Conservation (phyloP, 371 early-diverging fungal species). For the Syncephalastrum sp. region DNA sequence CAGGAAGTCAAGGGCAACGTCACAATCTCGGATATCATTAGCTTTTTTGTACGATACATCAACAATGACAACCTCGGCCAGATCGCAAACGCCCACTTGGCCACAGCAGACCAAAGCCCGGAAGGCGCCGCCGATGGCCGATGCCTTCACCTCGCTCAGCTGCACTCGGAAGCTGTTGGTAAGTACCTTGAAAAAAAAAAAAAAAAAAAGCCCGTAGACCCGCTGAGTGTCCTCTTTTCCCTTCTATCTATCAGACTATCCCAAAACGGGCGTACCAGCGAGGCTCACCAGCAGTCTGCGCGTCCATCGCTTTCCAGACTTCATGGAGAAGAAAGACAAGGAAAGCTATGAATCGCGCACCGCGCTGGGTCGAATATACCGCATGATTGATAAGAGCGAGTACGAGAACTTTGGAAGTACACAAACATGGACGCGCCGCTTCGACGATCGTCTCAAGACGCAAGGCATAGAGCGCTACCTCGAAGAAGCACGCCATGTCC, state of each 20-base stretch:
- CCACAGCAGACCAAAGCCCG: constrained; percentile 53
- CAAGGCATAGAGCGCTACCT: constrained; percentile 59
- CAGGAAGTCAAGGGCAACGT: constrained; percentile 32
- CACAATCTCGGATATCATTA: constrained; percentile 50
- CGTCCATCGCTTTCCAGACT: constrained; percentile 68
- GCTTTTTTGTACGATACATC: constrained; percentile 77
- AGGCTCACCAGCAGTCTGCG: constrained; percentile 37
- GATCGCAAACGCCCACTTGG: constrained; percentile 77
- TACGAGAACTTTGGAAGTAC: constrained; percentile 30
- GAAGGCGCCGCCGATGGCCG: constrained; percentile 47
- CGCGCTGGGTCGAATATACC: constrained; percentile 63
- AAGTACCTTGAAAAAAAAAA: constrained; percentile 12
- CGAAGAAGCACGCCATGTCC: constrained; percentile 44
- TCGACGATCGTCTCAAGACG: constrained; percentile 44
- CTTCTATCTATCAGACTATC: constrained; percentile 23
- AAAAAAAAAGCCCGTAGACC: too few species aligned
- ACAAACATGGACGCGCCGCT: too few species aligned
- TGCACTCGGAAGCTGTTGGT: constrained; percentile 57
- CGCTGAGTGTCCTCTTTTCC: too few species aligned
- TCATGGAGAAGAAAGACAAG: constrained; percentile 71
- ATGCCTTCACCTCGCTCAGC: constrained; percentile 61
- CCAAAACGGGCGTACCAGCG: constrained; percentile 45
- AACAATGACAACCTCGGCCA: constrained; percentile 70
- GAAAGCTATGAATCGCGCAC: constrained; percentile 55
- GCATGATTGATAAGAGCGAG: constrained; percentile 39